Evolutionary conservation across 306 rosid genomes (phyloP).

Genomic region (Ceratonia siliqua): DNA sequence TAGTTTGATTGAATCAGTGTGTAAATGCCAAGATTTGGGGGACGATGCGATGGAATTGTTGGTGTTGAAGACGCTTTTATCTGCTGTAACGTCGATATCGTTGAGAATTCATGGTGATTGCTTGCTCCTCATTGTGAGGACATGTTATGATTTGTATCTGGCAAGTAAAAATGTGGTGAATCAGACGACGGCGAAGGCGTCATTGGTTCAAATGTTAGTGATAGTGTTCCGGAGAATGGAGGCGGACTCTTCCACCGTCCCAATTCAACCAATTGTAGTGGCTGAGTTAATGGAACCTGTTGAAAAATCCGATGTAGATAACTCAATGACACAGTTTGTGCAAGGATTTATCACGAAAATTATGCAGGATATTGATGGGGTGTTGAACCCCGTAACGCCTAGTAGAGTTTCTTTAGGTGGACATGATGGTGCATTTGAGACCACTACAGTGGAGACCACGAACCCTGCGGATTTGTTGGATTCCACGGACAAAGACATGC

Average conservation of each 20-base stretch:
- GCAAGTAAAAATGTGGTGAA: slow-evolving; percentile 87
- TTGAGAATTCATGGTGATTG: slow-evolving; percentile 96
- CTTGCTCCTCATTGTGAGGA: slow-evolving; percentile 82
- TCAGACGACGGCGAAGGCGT: slow-evolving; percentile 96
- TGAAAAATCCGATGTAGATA: slow-evolving; percentile 77
- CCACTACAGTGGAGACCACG: slow-evolving; percentile 89
- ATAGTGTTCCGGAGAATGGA: slow-evolving; percentile 98
- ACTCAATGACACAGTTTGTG: slow-evolving; percentile 79
- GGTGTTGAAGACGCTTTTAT: slow-evolving; percentile 77
- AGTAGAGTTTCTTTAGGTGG: slow-evolving; percentile 62
- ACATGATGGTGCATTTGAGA: slow-evolving; percentile 96
- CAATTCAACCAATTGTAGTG: slow-evolving; percentile 93
- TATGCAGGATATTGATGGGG: slow-evolving; percentile 98
- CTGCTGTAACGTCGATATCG: slow-evolving; percentile 92
- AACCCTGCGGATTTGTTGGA: slow-evolving; percentile 96
- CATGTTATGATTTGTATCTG: slow-evolving; percentile 88
- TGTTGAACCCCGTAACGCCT: slow-evolving; percentile 73
- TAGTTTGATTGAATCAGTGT: slow-evolving; percentile 81
- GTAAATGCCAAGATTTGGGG: slow-evolving; percentile 86
- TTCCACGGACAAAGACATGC: slow-evolving; percentile 97
- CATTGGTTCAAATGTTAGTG: slow-evolving; percentile 93
- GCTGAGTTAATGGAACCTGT: slow-evolving; percentile 89
- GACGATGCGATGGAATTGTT: slow-evolving; percentile 86
- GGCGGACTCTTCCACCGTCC: slow-evolving; percentile 95
- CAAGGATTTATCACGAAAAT: slow-evolving; percentile 96